These are phyloP conservation scores for Zanthoxylum bungeanum DNA, from an alignment of 345 rosid species.

Conservation along the genomic window DNA sequence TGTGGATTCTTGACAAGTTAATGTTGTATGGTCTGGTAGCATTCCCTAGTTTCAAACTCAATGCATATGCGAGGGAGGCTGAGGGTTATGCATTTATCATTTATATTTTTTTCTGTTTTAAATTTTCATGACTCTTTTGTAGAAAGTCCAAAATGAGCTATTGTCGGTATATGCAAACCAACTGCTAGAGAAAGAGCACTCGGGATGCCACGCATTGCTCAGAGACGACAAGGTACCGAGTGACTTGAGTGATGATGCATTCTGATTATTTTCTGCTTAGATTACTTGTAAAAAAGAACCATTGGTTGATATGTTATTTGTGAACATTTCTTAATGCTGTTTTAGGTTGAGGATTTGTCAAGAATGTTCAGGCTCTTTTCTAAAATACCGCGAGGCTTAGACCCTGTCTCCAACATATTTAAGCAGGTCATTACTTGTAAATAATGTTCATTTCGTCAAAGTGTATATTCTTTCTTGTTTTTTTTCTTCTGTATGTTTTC, in stretches of 20 bases:
- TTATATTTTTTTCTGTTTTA: not conserved
- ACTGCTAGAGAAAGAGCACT: conserved; percentile 56
- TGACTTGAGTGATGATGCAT: not conserved
- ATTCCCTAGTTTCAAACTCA: not conserved
- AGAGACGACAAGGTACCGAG: conserved; percentile 75
- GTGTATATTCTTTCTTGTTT: not conserved
- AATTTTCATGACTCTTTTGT: conserved; percentile 3
- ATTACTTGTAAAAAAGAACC: not conserved
- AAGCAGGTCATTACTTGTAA: conserved; percentile 44
- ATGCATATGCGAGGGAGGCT: not conserved
- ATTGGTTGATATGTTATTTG: not conserved
- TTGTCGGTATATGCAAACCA: conserved; percentile 44
- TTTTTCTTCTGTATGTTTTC: not conserved
- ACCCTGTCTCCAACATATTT: conserved; percentile 53
- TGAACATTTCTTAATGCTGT: not conserved
- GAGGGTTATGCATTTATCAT: not conserved
- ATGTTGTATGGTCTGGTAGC: not conserved
- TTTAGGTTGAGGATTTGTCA: conserved; percentile 69
- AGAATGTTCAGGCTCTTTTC: conserved; percentile 69
- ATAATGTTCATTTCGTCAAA: not conserved
- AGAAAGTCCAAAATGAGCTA: conserved; percentile 60
- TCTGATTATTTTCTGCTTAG: conserved; percentile 11
- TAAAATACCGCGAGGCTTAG: conserved; percentile 53
- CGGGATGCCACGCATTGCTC: conserved; percentile 64
- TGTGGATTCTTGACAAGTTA: not conserved